These are phyloP conservation scores for Allium cepa DNA, from an alignment of 106 monocot species.

Conservation along the genomic window DNA sequence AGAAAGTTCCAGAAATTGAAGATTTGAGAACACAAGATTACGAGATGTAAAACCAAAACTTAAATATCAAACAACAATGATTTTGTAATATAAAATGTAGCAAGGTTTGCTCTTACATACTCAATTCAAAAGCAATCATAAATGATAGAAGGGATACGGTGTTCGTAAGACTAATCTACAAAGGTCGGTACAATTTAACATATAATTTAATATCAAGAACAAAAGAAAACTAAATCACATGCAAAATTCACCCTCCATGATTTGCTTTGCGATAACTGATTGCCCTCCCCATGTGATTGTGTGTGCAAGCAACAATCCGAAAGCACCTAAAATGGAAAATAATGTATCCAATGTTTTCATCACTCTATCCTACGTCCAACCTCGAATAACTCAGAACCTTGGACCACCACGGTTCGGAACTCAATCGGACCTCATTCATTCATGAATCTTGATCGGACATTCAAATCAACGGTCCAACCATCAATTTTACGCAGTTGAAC, in stretches of 20 bases:
- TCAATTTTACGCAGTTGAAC: no score
- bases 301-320: slow-evolving; percentile 24
- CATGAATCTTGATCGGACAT: no score
- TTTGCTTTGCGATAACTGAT: slow-evolving; percentile 31
- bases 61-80: no score
- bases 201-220: neutral
- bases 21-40: no score
- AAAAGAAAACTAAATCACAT: neutral
- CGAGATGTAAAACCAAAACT: no score
- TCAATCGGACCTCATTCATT: no score
- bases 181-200: neutral
- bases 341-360: no score
- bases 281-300: slow-evolving; percentile 25
- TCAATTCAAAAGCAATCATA: slow-evolving; percentile 35
- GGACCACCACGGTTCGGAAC: no score
- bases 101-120: slow-evolving; percentile 18
- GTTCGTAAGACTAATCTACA: slow-evolving; percentile 43
- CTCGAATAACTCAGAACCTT: no score
- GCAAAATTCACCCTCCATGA: slow-evolving; percentile 32
- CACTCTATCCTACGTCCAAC: no score
- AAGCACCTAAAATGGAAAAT: slow-evolving; percentile 19
- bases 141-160: slow-evolving; percentile 34
- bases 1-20: no score
- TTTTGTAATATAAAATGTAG: neutral
- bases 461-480: no score